phyloP scores from a whole-genome alignment of 257 asterid species.

The Salvia splendens region DNA sequence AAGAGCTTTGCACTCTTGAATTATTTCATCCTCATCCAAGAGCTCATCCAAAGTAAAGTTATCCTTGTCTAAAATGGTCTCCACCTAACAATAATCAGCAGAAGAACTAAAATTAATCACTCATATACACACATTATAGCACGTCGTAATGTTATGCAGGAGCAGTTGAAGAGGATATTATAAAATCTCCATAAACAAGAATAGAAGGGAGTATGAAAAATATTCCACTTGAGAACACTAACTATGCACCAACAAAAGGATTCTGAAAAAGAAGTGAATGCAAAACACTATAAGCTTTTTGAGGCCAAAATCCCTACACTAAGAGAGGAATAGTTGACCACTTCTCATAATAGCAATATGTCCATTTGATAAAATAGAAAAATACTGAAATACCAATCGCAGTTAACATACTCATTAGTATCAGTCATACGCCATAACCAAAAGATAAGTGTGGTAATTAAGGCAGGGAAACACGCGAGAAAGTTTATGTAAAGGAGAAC shows the following conservation, averaged over 20 bases:
- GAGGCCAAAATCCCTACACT: not conserved
- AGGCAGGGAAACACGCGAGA: not conserved
- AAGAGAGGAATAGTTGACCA: not conserved
- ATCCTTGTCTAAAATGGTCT: constrained; percentile 76
- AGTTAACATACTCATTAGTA: constrained; percentile 1
- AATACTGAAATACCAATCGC: not conserved
- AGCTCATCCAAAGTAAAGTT: constrained; percentile 76
- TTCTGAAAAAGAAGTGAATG: constrained; percentile 22
- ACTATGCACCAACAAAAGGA: not conserved
- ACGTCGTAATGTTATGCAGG: not conserved
- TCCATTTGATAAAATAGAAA: not conserved
- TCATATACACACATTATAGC: constrained; percentile 1
- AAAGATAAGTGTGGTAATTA: not conserved
- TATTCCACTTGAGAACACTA: constrained; percentile 3
- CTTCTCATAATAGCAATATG: not conserved
- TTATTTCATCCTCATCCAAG: constrained; percentile 92
- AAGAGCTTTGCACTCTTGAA: constrained; percentile 95
- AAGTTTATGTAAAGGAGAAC: not conserved
- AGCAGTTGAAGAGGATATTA: not conserved
- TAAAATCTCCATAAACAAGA: not conserved
- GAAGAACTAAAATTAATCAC: constrained; percentile 13
- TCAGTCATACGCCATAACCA: not conserved
- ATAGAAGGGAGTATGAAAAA: no score
- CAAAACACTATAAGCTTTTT: not conserved
- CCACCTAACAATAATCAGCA: constrained; percentile 65